Evolutionary conservation across 768 basidiomycete genomes (phyloP).

Genomic region (Psilocybe cubensis): DNA sequence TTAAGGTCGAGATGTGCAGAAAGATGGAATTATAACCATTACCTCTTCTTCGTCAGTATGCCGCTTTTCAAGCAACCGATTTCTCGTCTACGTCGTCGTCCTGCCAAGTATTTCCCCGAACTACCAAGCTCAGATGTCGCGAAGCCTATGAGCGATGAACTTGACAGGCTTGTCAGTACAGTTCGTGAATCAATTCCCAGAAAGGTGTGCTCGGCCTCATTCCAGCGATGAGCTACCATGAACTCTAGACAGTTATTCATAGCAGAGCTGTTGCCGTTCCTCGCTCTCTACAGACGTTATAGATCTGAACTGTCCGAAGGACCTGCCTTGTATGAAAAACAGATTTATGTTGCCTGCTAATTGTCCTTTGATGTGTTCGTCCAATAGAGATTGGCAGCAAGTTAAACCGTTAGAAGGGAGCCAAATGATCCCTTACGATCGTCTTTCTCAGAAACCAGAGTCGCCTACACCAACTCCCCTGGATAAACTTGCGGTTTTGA

Average conservation of each 20-base stretch:
- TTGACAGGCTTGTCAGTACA: conserved; percentile 66
- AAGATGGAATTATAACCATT: neutral
- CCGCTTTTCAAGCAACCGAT: conserved; percentile 38
- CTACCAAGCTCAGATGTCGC: conserved; percentile 51
- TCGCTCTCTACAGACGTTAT: conserved; percentile 82
- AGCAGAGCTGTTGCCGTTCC: conserved; percentile 85
- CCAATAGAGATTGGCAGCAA: conserved; percentile 75
- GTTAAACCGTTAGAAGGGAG: conserved; percentile 72
- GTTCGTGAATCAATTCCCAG: conserved; percentile 56
- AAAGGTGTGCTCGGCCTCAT: conserved; percentile 46
- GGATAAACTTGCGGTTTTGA: conserved; percentile 81
- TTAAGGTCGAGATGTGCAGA: conserved; percentile 1
- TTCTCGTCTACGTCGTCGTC: conserved; percentile 40
- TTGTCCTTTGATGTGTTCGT: neutral
- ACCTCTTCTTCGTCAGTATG: conserved; percentile 27
- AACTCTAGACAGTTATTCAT: conserved; percentile 55
- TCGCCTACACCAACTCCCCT: conserved; percentile 44
- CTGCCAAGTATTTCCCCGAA: conserved; percentile 43
- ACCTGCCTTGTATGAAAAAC: conserved; percentile 63
- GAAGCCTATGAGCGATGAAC: conserved; percentile 69
- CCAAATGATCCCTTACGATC: conserved; percentile 77
- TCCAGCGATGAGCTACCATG: neutral
- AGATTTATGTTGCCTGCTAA: conserved; percentile 47
- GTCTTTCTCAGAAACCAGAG: conserved; percentile 43
- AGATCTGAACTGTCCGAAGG: conserved; percentile 68